Evolutionary conservation across 257 asterid genomes (phyloP).

Genomic region (Lavandula angustifolia): DNA sequence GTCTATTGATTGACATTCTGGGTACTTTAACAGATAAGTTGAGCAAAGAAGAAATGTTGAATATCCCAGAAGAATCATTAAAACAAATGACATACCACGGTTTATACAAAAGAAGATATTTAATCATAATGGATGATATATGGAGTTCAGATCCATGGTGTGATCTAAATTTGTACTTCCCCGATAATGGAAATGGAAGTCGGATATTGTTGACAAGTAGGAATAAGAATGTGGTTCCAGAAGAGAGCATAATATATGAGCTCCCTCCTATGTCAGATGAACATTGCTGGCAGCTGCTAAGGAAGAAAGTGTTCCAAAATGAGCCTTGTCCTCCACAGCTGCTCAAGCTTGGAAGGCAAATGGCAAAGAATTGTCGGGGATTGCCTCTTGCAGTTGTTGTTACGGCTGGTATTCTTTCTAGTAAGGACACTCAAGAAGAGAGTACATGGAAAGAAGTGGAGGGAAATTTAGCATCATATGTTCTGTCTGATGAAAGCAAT

Average conservation of each 20-base stretch:
- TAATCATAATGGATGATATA: too few relatives aligned
- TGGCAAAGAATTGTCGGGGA: conserved; percentile 36
- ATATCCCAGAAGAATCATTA: conserved; percentile 8
- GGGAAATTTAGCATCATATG: conserved; percentile 19
- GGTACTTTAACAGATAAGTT: not conserved
- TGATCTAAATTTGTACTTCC: conserved; percentile 14
- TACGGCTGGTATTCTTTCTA: conserved; percentile 41
- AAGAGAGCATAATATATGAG: not conserved
- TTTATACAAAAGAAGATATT: conserved; percentile 34
- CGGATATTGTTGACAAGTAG: conserved; percentile 42
- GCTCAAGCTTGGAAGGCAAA: conserved; percentile 21
- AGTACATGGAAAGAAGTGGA: conserved; percentile 34
- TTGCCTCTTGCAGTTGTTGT: conserved; percentile 46
- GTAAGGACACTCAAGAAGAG: conserved; percentile 3
- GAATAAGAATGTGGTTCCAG: conserved; percentile 23
- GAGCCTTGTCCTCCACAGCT: conserved; percentile 32
- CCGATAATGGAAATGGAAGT: conserved; percentile 36
- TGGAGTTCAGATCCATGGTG: conserved; percentile 33
- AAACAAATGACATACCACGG: conserved; percentile 21
- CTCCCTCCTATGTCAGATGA: conserved; percentile 20
- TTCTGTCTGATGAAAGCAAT: not conserved
- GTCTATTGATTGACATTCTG: conserved; percentile 30
- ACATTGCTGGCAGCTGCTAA: conserved; percentile 41
- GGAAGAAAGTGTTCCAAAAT: conserved; percentile 33
- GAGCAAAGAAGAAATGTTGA: conserved; percentile 4